Base-by-base conservation (phyloP, 2,329 filamentous ascomycete species). In the Xylariaceae sp. region DNA sequence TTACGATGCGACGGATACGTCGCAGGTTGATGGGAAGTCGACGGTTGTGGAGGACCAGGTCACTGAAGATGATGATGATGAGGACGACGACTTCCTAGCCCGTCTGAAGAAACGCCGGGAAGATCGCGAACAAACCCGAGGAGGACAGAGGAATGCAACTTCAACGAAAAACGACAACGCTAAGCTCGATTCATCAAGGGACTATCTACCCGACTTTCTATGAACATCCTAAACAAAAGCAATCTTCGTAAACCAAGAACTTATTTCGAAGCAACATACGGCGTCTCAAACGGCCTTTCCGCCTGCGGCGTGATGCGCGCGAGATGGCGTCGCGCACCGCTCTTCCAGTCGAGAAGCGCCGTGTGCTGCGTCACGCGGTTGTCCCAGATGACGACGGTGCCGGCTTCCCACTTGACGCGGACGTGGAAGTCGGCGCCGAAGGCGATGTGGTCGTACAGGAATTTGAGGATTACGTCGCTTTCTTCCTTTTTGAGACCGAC, bases 301-400 rank as follows among this genome's bases (percentile, higher is more conserved):
- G 89, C 90, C 75, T 93, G 89, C 0, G 90, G 90, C 3, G 90
- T 93, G 69, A 95, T 88, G 49, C 91, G 82, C 4, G 90, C 90
- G 62, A 95, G 74, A 75, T 95, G 90, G 54, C 91, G 81, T 60
- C 91, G 79, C 73, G 90, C 85, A 2, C 90, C 90, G 71, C 84
- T 84, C 66, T 88, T 84, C 90, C 90, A 96, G 72, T 95, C 90
- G 2, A 93, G 78, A 45, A 93, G 76, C 1, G 90, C 90, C 5
- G 88, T 88, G 73, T 96, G 90, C 66, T 85, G 82, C 8, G 88
- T 92, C 0, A 92, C 84, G 37, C 90, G 80, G 76, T 93, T 94
- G 72, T 94, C 90, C 90, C 90, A 95, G 0, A 93, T 85, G 1
- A 94, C 88, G 1, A 95, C 90, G 0, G 89, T 93, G n/a, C 84